phyloP scores from a whole-genome alignment of 73 alveolate species.

The Tetrahymena thermophila region DNA sequence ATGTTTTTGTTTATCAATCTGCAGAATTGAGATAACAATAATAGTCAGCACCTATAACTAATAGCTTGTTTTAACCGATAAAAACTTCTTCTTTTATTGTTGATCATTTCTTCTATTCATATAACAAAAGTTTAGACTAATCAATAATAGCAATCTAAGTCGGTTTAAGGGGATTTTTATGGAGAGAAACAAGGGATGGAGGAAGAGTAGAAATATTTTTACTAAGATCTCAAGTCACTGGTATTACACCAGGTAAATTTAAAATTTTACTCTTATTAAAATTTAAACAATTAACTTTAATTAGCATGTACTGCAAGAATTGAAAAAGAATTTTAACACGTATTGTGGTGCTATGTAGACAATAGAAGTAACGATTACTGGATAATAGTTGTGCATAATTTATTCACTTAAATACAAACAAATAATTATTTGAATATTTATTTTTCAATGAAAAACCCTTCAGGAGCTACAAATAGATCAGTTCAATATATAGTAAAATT shows the following conservation, averaged over 20 bases:
- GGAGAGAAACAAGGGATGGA: conserved; percentile 1
- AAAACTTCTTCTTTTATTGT: not conserved
- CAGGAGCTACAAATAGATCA: not conserved
- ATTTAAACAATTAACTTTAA: not conserved
- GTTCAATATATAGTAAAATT: not conserved
- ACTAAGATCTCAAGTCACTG: not conserved
- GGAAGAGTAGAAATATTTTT: not conserved
- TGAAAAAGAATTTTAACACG: not conserved
- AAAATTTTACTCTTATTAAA: too few relatives aligned
- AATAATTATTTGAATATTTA: not conserved
- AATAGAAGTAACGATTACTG: not conserved
- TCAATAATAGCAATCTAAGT: not conserved
- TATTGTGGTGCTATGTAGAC: not conserved
- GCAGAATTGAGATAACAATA: not conserved
- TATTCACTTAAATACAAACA: not conserved
- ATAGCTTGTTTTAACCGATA: not conserved
- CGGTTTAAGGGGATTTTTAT: not conserved
- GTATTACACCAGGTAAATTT: not conserved
- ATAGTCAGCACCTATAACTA: not conserved
- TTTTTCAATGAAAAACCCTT: not conserved
- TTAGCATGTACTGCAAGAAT: not conserved
- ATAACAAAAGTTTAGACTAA: not conserved
- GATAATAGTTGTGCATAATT: not conserved
- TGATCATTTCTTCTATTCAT: not conserved
- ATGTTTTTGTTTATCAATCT: not conserved